Evolutionary conservation across 495 filamentous ascomycete genomes (phyloP).

Genomic region (Podospora sp.): DNA sequence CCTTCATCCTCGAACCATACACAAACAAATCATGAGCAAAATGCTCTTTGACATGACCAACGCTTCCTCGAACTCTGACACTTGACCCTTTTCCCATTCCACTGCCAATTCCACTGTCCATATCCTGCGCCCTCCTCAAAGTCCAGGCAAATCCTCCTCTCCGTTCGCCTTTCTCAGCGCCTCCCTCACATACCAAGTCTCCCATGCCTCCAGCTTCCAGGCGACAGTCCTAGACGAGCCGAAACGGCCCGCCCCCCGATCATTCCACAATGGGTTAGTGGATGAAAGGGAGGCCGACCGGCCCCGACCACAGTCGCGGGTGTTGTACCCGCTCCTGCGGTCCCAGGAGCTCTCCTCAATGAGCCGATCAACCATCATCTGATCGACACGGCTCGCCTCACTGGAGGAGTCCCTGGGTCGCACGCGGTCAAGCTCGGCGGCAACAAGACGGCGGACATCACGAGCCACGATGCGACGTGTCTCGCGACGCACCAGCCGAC

Average conservation of each 20-base stretch:
- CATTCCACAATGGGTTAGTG: background rate
- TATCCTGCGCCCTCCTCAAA: no score
- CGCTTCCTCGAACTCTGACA: no score
- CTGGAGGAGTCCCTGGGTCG: background rate
- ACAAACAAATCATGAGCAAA: no score
- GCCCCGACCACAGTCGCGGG: background rate
- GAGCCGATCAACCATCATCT: background rate
- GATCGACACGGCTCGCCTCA: background rate
- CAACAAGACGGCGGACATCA: background rate
- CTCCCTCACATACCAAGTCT: background rate
- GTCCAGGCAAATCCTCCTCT: no score
- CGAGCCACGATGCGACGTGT: background rate
- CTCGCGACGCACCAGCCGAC: background rate
- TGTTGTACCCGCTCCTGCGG: background rate
- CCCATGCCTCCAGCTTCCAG: background rate
- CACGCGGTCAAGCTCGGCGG: background rate
- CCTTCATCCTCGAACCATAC: no score
- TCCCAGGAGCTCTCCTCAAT: background rate
- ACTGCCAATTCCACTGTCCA: no score
- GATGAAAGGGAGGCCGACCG: background rate
- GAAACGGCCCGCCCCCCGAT: background rate
- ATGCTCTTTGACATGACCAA: no score
- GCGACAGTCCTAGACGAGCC: background rate
- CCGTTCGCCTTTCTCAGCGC: background rate
- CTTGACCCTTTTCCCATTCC: no score